Base-by-base conservation (phyloP, 2,329 filamentous ascomycete species). In the Trichoderma breve region DNA sequence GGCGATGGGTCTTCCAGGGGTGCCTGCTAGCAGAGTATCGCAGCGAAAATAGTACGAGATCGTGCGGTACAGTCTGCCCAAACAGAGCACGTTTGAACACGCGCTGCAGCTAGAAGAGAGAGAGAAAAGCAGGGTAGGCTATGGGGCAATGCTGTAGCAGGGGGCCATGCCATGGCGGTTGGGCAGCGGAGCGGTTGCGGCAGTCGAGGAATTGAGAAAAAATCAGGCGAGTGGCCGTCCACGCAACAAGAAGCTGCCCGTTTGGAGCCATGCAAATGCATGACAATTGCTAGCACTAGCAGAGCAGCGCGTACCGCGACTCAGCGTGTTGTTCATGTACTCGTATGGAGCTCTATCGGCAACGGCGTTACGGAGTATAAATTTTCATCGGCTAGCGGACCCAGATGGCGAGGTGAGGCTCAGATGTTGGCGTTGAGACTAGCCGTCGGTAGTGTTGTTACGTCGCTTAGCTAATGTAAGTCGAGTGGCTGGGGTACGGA, bases 121-220 rank as follows among this genome's bases (percentile, higher is more conserved):
- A 12, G 28, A 62, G n/a, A 62, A 15, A 53, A 39, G 57, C 57
- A 61, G 67, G 26, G 57, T 30, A 36, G 53, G 7, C 26, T 26
- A 60, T 47, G 34, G 12, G 7, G 55, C 26, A 69, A 69, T 34
- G 66, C 66, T 26, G 39, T 51, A 21, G 57, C 66, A 69, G 66
- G 66, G 66, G 26, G 32, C 34, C 34, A 36, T 36, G 39, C 28
- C 6, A 18, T 28, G 53, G 66, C 26, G 55, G 66, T 69, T 69
- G 66, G 66, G 66, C 66, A 69, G 66, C 66, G 66, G 66, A 69
- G 66, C 66, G 39, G 26, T 70, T 55, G 67, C 67, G 55, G 67
- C 57, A 53, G 67, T 70, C 30, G 28, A 43, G 67, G n/a, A 51
- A 34, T 53, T 36, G n/a, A n/a, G 5, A 28, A 21, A 60, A 53